These are phyloP conservation scores for Phytophthora fragariae DNA, from an alignment of 352 stramenopile species.

Conservation along the genomic window DNA sequence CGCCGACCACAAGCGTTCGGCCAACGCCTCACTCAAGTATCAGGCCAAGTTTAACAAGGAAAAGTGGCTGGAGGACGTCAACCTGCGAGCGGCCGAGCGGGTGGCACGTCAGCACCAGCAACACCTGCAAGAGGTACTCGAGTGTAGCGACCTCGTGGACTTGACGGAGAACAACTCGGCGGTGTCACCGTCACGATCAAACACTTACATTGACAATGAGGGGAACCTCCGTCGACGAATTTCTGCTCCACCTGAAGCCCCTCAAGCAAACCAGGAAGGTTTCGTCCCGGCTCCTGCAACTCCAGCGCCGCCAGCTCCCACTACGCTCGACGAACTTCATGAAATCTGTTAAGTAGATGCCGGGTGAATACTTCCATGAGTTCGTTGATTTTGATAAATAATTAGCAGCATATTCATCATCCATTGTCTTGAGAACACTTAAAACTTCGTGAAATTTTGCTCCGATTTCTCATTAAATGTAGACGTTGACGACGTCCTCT, in stretches of 20 bases:
- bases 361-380: not conserved
- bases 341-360: constrained; percentile 16
- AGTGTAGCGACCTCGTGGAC: constrained; percentile 27
- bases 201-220: constrained; percentile 55
- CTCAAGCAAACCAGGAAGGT: not conserved
- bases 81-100: constrained; percentile 39
- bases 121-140: constrained; percentile 20
- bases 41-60: constrained; percentile 37
- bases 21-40: constrained; percentile 49
- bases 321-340: constrained; percentile 2
- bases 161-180: constrained; percentile 50
- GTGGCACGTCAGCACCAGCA: constrained; percentile 47
- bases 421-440: not conserved
- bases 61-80: constrained; percentile 41
- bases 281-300: constrained; percentile 13
- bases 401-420: not conserved
- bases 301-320: constrained; percentile 8
- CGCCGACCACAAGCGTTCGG: constrained; percentile 22
- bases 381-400: not conserved
- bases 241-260: not conserved
- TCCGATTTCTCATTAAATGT: not conserved
- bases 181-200: constrained; percentile 44
- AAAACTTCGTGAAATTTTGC: not conserved
- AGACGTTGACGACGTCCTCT: not conserved
- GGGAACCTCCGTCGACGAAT: constrained; percentile 58